Conservation (phyloP, 2,329 filamentous ascomycete genomes). For the Aspergillus quadrilineatus region DNA sequence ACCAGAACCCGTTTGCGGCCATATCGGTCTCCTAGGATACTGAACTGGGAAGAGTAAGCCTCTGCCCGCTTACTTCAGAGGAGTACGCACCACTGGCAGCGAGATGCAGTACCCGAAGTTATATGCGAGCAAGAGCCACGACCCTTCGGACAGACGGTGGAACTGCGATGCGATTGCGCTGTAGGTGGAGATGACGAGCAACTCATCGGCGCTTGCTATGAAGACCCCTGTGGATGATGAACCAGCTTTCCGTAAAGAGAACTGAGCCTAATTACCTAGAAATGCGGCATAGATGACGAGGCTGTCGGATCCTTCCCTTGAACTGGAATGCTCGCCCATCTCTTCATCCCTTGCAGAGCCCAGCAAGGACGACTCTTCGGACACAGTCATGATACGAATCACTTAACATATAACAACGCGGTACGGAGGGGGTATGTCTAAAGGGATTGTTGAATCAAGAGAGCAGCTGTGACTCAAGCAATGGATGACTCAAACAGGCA, state of each 20-base stretch:
- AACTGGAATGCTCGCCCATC: neutral
- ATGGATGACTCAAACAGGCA: no score
- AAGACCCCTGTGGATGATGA: slow-evolving; percentile 52
- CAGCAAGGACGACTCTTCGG: neutral
- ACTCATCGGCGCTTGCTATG: slow-evolving; percentile 60
- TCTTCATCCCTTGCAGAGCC: neutral
- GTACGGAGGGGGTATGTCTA: no score
- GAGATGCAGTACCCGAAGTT: slow-evolving; percentile 44
- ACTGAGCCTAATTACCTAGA: neutral
- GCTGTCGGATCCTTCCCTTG: neutral
- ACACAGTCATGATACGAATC: neutral
- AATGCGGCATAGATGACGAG: slow-evolving; percentile 3
- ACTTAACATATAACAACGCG: no score
- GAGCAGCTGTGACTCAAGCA: no score
- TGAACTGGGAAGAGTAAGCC: slow-evolving; percentile 30
- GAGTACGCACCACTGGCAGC: slow-evolving; percentile 34
- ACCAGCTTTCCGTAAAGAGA: neutral
- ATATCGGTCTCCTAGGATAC: slow-evolving; percentile 48
- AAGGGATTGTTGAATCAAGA: no score
- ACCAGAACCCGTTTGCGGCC: slow-evolving; percentile 44
- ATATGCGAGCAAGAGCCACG: slow-evolving; percentile 48
- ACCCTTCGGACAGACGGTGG: slow-evolving; percentile 40
- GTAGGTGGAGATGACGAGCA: slow-evolving; percentile 65
- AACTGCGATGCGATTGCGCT: slow-evolving; percentile 52
- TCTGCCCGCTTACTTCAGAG: neutral